Evolutionary conservation across 1,284 basidiomycete genomes (phyloP), one percentile per base, ranked within the genome.

Genomic region (Somion occarium): DNA sequence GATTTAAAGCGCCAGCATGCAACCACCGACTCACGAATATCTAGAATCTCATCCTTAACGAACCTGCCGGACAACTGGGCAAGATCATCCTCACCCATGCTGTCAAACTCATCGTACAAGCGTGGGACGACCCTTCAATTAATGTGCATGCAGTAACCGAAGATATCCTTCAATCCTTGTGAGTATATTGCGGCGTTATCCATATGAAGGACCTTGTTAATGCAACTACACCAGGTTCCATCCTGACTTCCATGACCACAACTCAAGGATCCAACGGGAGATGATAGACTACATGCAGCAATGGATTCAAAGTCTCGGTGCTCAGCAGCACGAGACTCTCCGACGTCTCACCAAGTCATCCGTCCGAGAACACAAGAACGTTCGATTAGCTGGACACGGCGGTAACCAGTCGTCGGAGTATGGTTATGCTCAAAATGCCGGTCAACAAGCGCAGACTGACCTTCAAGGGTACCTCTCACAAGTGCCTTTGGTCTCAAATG

Each of bases 41-140:
- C 44, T 22, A 85, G 82, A 83, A 86, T 58, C 68, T 88, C 19
- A 85, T 91, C 49, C 66, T 91, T 19, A 91, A 91, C 56, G 88
- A 91, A 62, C 85, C 90, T 1, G 90, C 90, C 5, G 90, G 91
- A 0, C 73, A 82, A 55, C 65, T 93, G 38, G 90, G 88, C 2
- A 81, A 76, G 64, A 73, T 84, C 51, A 75, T 93, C 48, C 76
- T 92, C 19, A 73, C 63, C 37, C 69, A 87, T 60, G 72, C 83
- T 0, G 84, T 85, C 0, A 75, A 67, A 38, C 63, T 74, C 13
- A 73, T 97, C 15, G 85, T 86, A 42, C 86, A 85, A 60, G 92
- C 93, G 1, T 97, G 94, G 93, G 87, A 90, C 58, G 83, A 92
- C 60, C 65, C 60, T 38, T 80, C 76, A 1, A 66, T 84, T 44